Base-by-base conservation (phyloP, 2,329 filamentous ascomycete species). In the Talaromyces sp. region DNA sequence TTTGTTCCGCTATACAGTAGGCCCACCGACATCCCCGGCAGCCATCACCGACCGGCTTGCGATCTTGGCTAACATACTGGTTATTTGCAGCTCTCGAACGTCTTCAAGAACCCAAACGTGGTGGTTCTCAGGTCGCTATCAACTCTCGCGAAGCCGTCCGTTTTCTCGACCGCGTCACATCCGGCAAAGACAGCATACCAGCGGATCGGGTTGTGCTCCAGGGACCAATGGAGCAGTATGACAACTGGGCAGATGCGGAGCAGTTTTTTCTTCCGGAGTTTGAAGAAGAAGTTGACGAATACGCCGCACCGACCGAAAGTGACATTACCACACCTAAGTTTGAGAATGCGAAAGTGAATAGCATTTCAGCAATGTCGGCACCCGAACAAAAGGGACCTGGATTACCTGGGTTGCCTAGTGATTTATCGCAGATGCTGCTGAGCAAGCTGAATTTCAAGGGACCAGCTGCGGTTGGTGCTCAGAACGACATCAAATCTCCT, bases 1-100 rank as follows among this genome's bases (percentile, higher is more conserved):
- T 78, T 83, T 63, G 81, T 85, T 63, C 83, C 83, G 63, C 76
- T 84, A 41, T 83, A 83, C 73, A 84, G 82, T 84, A 77, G 69
- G 76, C 73, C 39, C 2, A 9, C 22, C 31, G 7, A 24, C 11
- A n/a, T 27, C 35, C 33, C n/a, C 60, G 52, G 63, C 66, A 68
- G 33, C 67, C 63, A 19, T 68, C 65, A 60, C 63, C 27, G 50
- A 64, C 59, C 52, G 16, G 13, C 39, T 19, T 63, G 39, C 31
- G 27, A 22, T 16, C 10, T 50, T 9, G 39, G n/a, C 50, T 63
- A 64, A 60, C 56, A 59, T 45, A 65, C 64, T 56, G 60, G 50
- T 67, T 27, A 13, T 35, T 49, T 52, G 22, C 68, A 82, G 80
- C 80, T 65, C 78, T 82, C 63, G 79, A 81, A 68, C 80, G 80